phyloP scores from a whole-genome alignment of 306 rosid genomes.

The Quillaja saponaria region DNA sequence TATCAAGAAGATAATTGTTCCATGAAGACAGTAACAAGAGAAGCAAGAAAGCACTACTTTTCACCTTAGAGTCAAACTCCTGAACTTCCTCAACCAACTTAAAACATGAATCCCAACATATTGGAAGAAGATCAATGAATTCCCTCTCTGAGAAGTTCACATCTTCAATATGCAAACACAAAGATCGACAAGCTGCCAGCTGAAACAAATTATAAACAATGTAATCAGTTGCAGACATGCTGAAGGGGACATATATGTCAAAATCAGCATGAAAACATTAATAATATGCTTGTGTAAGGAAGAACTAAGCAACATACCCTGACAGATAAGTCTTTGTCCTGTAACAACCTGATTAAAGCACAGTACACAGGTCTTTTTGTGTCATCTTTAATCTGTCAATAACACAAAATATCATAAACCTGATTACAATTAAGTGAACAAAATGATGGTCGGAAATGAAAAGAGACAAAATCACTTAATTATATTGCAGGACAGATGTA shows the following conservation, averaged over 20 bases:
- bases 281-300: slow-evolving; percentile 11
- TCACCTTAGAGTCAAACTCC: slow-evolving; percentile 98
- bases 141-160: slow-evolving; percentile 83
- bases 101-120: slow-evolving; percentile 92
- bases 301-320: slow-evolving; percentile 54
- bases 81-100: slow-evolving; percentile 82
- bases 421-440: slow-evolving; percentile 21
- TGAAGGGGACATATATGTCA: slow-evolving; percentile 24
- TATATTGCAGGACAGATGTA: neutral
- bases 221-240: slow-evolving; percentile 30
- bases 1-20: too few species aligned
- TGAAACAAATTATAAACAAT: slow-evolving; percentile 39
- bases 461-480: neutral
- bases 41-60: neutral
- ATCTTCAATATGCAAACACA: slow-evolving; percentile 87
- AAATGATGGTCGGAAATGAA: neutral
- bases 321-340: slow-evolving; percentile 81
- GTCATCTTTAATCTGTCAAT: slow-evolving; percentile 80
- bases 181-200: slow-evolving; percentile 96
- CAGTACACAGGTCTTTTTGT: slow-evolving; percentile 89
- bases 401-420: slow-evolving; percentile 23
- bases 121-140: slow-evolving; percentile 83
- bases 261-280: slow-evolving; percentile 24
- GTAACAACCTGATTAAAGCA: slow-evolving; percentile 81
- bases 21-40: too few species aligned